Evolutionary conservation across 1,139 yeast genomes (phyloP), one percentile per base, ranked within the genome.

Genomic region (Insectozyma bohioensis): DNA sequence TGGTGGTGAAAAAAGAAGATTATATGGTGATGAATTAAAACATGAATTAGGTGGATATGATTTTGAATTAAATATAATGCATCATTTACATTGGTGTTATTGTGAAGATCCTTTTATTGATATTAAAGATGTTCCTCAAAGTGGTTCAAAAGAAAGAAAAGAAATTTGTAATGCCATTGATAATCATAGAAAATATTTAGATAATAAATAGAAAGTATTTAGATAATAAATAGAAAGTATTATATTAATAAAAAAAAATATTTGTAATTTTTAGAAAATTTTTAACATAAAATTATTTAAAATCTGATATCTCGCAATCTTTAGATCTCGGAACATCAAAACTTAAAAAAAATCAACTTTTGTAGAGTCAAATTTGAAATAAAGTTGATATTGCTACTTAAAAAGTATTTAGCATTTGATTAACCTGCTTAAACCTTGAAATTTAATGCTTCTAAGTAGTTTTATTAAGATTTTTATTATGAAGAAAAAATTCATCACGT

Each of bases 31-130:
- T 11, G 56, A 52, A 24, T 42, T 63, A n/a, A 43, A 47, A 18
- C 36, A 40, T n/a, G 67, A 60, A 33, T 39, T 58, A 9, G 39
- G 42, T 12, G 61, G 58, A 4, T 47, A 46, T 35, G 69, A 63
- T 40, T 47, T 61, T 25, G 69, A 63, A 41, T 37, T 54, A 28
- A 41, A 43, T 12, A 49, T 62, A 6, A 42, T 54, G 48, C 41
- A 49, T 21, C 56, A 56, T 37, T 34, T 60, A 21, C 43, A 55
- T 30, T 52, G 58, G 59, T 48, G 61, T 36, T 58, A 41, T 38
- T 63, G 69, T 44, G 46, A 46, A 10, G 50, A 51, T 14, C 41
- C 50, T 15, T 35, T 41, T 19, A 40, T 61, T 23, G 37, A 52
- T 20, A 28, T 61, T 11, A 39, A 31, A 4, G 47, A 45, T 18